Evolutionary conservation across 768 basidiomycete species (phyloP).

Genomic region (Lactarius tabidus): DNA sequence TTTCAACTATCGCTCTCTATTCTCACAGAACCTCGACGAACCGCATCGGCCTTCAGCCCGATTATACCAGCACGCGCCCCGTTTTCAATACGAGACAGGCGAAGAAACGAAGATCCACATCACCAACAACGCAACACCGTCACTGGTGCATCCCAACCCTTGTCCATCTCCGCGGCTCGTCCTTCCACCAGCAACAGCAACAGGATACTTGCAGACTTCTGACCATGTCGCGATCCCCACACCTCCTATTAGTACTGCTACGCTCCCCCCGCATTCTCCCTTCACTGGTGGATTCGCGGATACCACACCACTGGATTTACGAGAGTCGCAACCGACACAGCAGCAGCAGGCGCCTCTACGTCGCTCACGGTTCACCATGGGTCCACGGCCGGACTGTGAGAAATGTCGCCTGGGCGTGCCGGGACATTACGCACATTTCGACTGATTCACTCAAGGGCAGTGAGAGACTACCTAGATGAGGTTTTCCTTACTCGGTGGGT

Average conservation of each 20-base stretch:
- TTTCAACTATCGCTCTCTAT: constrained; percentile 18
- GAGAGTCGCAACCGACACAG: constrained; percentile 23
- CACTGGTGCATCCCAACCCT: background rate
- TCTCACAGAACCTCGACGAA: constrained; percentile 21
- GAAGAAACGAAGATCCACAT: constrained; percentile 24
- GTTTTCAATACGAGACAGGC: constrained; percentile 16
- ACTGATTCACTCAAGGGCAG: constrained; percentile 32
- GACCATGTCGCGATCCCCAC: constrained; percentile 7
- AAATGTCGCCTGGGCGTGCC: constrained; percentile 62
- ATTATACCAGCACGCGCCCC: constrained; percentile 17
- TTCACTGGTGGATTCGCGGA: too few species aligned
- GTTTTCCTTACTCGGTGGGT: background rate
- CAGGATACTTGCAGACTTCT: constrained; percentile 4
- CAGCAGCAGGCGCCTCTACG: constrained; percentile 27
- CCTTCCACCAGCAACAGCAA: background rate
- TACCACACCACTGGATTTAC: background rate
- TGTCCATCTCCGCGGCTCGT: background rate
- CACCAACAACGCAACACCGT: constrained; percentile 31
- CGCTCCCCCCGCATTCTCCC: constrained; percentile 9
- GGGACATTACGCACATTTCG: constrained; percentile 71
- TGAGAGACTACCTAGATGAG: background rate
- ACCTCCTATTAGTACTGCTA: constrained; percentile 1
- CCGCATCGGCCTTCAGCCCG: constrained; percentile 2
- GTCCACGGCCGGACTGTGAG: constrained; percentile 62
- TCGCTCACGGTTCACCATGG: constrained; percentile 61